A percentile compares a stretch with the other conserved stretches of the same genome.
phyloP scores from a whole-genome alignment of 345 rosid genomes.

The Eucalyptus rudis region DNA sequence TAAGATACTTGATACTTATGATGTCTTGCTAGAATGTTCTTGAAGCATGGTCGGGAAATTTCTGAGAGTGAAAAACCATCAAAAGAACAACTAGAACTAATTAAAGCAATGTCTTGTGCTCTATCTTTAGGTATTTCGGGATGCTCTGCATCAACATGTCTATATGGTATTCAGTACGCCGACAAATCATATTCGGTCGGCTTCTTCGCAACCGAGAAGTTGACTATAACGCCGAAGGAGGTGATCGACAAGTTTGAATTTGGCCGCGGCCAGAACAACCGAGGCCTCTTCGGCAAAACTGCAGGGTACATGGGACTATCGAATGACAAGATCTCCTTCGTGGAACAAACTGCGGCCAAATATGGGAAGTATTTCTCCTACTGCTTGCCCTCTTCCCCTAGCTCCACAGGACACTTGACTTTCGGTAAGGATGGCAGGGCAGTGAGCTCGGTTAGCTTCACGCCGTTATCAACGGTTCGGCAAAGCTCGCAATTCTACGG shows the following conservation, averaged over 20 bases:
- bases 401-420: slow-evolving; percentile 5
- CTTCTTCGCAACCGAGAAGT: not conserved
- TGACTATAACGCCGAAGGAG: not conserved
- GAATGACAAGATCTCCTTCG: not conserved
- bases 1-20: not conserved
- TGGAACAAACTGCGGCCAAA: not conserved
- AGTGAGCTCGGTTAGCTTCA: not conserved
- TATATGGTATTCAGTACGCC: not conserved
- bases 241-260: not conserved
- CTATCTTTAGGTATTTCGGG: not conserved
- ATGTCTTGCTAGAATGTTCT: not conserved
- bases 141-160: not conserved
- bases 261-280: slow-evolving; percentile 11
- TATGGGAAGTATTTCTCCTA: slow-evolving; percentile 8
- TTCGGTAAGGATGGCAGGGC: not conserved
- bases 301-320: not conserved
- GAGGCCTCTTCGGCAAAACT: not conserved
- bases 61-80: not conserved
- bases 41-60: not conserved
- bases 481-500: not conserved
- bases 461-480: not conserved
- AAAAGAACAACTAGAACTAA: not conserved
- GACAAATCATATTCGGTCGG: not conserved
- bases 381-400: slow-evolving; percentile 10
- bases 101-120: not conserved